phyloP scores from a whole-genome alignment of 208 protist species.

The Wallacemonas sp. region DNA sequence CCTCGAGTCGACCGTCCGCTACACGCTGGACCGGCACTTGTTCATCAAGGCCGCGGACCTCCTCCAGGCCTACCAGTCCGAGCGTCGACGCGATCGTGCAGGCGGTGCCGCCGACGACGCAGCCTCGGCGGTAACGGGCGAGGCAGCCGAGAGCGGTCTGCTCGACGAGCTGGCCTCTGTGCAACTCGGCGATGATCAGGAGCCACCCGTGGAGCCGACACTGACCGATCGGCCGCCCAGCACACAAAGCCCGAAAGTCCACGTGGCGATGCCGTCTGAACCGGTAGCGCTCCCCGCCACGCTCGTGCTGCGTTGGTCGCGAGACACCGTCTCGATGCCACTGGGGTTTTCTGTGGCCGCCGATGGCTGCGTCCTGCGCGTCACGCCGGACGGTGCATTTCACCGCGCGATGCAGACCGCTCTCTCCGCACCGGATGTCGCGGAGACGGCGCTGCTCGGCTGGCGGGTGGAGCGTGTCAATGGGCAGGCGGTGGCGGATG shows the following conservation, averaged over 20 bases:
- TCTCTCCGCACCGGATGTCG: not conserved
- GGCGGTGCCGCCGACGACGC: not conserved
- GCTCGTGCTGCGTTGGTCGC: constrained; percentile 8
- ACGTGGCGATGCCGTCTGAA: not conserved
- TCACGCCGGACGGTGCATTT: not conserved
- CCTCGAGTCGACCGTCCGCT: constrained; percentile 52
- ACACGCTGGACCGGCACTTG: constrained; percentile 36
- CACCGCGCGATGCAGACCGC: not conserved
- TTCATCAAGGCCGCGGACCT: constrained; percentile 48
- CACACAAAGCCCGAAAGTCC: too few species aligned
- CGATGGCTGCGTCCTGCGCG: not conserved
- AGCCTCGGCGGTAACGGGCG: not conserved
- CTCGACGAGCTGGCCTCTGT: constrained; percentile 1
- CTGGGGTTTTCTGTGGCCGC: constrained; percentile 1
- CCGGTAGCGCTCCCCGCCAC: not conserved
- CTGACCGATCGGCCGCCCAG: not conserved
- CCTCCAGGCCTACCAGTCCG: constrained; percentile 7
- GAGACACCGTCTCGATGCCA: not conserved
- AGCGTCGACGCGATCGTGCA: not conserved
- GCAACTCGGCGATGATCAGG: not conserved
- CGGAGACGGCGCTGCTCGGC: not conserved
- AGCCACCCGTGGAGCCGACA: not conserved
- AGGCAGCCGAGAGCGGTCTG: too few species aligned
- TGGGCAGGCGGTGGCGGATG: constrained; percentile 1
- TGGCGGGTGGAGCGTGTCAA: constrained; percentile 4